Base-by-base conservation (phyloP, 1,284 basidiomycete species). In the Caloboletus firmus region DNA sequence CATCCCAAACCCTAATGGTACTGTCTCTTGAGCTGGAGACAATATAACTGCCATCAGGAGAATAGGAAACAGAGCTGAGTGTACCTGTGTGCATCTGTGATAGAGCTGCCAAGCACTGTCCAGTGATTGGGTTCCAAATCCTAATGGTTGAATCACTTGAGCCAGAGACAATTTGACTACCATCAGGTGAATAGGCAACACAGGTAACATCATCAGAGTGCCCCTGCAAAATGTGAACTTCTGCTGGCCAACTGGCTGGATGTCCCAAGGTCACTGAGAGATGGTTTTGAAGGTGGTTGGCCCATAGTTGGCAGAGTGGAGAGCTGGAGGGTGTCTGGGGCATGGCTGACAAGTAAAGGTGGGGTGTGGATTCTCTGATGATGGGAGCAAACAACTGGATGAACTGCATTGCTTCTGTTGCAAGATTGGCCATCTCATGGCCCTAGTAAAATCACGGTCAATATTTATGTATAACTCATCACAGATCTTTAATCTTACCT, bases 261-360 rank as follows among this genome's bases (percentile, higher is more conserved):
- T 45, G n/a, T 15, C 62, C 64, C 17, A 46, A 26, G 12, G 30
- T 35, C 1, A 61, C 51, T 31, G 20, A 51, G 12, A 53, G 24
- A 34, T 54, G 40, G 5, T 60, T 57, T 20, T 65, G 59, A 1
- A 62, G 60, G 18, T 66, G 60, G 5, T 49, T 17, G 1, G 5
- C 37, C 62, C 62, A 63, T 7, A 63, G 40, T 36, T 55, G 39
- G 12, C 13, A 43, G 0, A 63, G 58, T 35, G 54, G 41, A 44
- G 62, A 67, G 9, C 30, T 40, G 5, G 54, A 58, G 3, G 64
- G 62, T 45, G 58, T 67, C 39, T 63, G 62, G 15, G 62, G 57
- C 57, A 62, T 66, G n/a, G 61, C 64, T 51, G 61, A 62, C 11
- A 62, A 13, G 36, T 62, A 62, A 8, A 62, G 54, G 7, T 63